Evolutionary conservation across 2,329 filamentous ascomycete species (phyloP).

Genomic region (Aureobasidium leucospermi): DNA sequence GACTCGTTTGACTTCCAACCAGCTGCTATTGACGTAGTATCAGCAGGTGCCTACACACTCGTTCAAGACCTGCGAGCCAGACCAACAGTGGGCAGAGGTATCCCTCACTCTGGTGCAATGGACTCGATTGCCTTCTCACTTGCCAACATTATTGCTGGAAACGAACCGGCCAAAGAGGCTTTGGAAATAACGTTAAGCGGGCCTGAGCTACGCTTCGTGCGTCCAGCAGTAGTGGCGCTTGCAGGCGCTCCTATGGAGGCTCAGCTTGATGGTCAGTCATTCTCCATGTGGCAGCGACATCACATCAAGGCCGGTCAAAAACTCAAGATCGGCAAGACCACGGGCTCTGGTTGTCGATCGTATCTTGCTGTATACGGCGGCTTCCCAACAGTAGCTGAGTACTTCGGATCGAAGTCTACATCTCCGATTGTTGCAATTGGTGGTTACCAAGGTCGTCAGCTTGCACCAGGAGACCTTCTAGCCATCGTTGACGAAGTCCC

Average conservation of each 20-base stretch:
- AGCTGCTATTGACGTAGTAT: slow-evolving; percentile 49
- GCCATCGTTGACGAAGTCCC: slow-evolving; percentile 36
- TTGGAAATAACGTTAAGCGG: slow-evolving; percentile 56
- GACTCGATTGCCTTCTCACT: slow-evolving; percentile 51
- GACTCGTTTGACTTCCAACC: slow-evolving; percentile 43
- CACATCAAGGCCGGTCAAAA: slow-evolving; percentile 44
- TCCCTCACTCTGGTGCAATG: slow-evolving; percentile 55
- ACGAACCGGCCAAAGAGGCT: slow-evolving; percentile 42
- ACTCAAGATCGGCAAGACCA: slow-evolving; percentile 49
- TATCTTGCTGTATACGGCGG: slow-evolving; percentile 54
- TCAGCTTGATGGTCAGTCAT: slow-evolving; percentile 41
- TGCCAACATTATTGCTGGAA: slow-evolving; percentile 55
- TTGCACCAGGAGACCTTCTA: slow-evolving; percentile 49
- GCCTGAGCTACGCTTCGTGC: slow-evolving; percentile 51
- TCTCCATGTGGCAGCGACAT: slow-evolving; percentile 51
- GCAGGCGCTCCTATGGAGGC: slow-evolving; percentile 50
- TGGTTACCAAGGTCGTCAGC: slow-evolving; percentile 51
- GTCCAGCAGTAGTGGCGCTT: slow-evolving; percentile 48
- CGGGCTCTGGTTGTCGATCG: slow-evolving; percentile 46
- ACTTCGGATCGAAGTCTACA: slow-evolving; percentile 54
- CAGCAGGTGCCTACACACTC: slow-evolving; percentile 50
- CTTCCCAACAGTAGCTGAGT: slow-evolving; percentile 46
- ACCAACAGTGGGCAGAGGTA: slow-evolving; percentile 50
- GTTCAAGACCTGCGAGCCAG: slow-evolving; percentile 54
- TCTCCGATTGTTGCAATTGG: slow-evolving; percentile 51